Evolutionary conservation across 805 yeast species (phyloP).

Genomic region (Pichia californica): DNA sequence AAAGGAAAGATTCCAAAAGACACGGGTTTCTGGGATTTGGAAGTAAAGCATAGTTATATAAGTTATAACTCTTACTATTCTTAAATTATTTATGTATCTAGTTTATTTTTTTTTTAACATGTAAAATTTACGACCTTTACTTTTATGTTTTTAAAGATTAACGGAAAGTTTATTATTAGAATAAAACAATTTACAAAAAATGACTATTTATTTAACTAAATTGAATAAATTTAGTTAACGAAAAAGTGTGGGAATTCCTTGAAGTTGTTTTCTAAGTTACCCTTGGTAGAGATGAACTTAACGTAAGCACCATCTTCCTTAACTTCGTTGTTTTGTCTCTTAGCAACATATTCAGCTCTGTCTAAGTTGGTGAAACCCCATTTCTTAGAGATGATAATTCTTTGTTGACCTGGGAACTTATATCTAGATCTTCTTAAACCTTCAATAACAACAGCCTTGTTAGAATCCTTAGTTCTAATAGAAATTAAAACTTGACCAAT

Average conservation of each 20-base stretch:
- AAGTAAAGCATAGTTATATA: not conserved
- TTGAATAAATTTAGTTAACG: slow-evolving; percentile 32
- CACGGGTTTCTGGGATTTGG: slow-evolving; percentile 10
- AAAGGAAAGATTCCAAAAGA: slow-evolving; percentile 9
- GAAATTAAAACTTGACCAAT: slow-evolving; percentile 98
- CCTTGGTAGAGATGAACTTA: slow-evolving; percentile 95
- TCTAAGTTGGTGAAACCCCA: slow-evolving; percentile 99
- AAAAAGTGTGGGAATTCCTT: slow-evolving; percentile 86
- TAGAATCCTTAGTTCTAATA: slow-evolving; percentile 95
- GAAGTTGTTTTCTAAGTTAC: slow-evolving; percentile 89
- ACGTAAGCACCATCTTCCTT: slow-evolving; percentile 99
- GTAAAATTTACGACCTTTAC: too few species aligned
- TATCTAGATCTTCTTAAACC: slow-evolving; percentile 99
- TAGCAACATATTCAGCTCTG: slow-evolving; percentile 93
- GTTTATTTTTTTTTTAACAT: not conserved
- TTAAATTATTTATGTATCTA: not conserved
- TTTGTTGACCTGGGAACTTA: slow-evolving; percentile 99
- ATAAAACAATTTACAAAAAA: slow-evolving; percentile 4
- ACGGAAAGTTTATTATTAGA: not conserved
- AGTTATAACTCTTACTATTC: too few species aligned
- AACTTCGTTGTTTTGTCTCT: slow-evolving; percentile 96
- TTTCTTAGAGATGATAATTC: slow-evolving; percentile 97
- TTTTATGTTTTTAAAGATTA: too few species aligned
- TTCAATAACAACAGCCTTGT: slow-evolving; percentile 96
- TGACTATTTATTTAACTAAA: slow-evolving; percentile 2